Conservation (phyloP, 177 flowering plant species). For the Vitis hybrid region DNA sequence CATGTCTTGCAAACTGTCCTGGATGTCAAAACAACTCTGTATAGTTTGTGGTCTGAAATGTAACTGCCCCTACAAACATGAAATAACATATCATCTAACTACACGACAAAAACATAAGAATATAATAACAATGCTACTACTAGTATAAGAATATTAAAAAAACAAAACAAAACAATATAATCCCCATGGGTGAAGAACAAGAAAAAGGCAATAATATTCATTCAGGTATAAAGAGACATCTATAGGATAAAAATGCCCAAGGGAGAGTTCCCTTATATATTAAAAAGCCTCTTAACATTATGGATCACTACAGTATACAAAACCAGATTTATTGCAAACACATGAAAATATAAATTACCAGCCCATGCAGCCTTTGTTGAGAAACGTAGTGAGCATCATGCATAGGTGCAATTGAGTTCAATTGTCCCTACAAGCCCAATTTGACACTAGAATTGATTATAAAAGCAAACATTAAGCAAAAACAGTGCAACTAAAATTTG, state of each 20-base stretch:
- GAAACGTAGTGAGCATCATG: slow-evolving; percentile 14
- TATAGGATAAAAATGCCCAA: no score
- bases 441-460: not conserved
- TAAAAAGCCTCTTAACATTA: no score
- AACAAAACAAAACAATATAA: no score
- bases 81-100: not conserved
- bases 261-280: no score
- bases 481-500: not conserved
- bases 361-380: slow-evolving; percentile 20
- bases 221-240: no score
- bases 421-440: slow-evolving; percentile 19
- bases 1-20: slow-evolving; percentile 6
- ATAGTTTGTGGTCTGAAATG: slow-evolving; percentile 12
- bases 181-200: no score
- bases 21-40: slow-evolving; percentile 10
- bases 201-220: no score
- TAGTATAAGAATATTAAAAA: not conserved
- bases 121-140: not conserved
- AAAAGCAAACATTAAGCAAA: not conserved
- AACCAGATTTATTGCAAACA: no score
- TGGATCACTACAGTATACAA: no score
- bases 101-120: not conserved
- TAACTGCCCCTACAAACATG: slow-evolving; percentile 6
- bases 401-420: slow-evolving; percentile 18
- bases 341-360: slow-evolving; percentile 7